Evolutionary conservation across 768 basidiomycete species (phyloP).

Genomic region (Vishniacozyma victoriae): DNA sequence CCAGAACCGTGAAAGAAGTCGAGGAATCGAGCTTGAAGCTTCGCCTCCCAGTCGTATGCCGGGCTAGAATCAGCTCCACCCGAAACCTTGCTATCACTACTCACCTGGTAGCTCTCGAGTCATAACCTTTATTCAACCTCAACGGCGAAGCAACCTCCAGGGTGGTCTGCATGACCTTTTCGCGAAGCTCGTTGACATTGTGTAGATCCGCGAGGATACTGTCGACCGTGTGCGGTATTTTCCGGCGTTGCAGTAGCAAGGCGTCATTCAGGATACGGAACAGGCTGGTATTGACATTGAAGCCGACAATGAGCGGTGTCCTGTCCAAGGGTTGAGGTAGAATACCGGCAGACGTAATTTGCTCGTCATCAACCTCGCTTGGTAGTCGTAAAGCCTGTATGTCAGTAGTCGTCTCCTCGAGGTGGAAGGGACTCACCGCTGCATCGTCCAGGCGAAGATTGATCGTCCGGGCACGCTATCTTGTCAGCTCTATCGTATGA

Average conservation of each 20-base stretch:
- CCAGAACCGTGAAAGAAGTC: constrained; percentile 26
- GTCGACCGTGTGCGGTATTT: constrained; percentile 24
- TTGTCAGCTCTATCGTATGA: constrained; percentile 1
- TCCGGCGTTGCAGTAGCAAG: constrained; percentile 27
- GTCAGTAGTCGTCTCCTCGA: background rate
- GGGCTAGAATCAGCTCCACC: constrained; percentile 17
- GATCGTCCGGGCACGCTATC: constrained; percentile 29
- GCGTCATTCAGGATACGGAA: constrained; percentile 35
- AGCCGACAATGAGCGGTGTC: constrained; percentile 38
- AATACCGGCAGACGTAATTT: constrained; percentile 34
- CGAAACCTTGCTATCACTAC: background rate
- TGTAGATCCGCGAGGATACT: constrained; percentile 29
- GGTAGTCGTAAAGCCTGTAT: constrained; percentile 13
- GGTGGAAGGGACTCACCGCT: constrained; percentile 4
- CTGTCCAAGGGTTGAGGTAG: constrained; percentile 24
- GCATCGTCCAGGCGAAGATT: constrained; percentile 65
- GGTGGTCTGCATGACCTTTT: constrained; percentile 22
- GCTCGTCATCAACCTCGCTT: constrained; percentile 40
- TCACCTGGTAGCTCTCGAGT: constrained; percentile 21
- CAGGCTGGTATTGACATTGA: constrained; percentile 35
- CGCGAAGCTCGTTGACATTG: constrained; percentile 26
- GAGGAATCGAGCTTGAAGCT: constrained; percentile 25
- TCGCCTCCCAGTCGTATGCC: constrained; percentile 27
- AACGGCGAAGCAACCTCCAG: constrained; percentile 20
- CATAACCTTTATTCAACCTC: constrained; percentile 18